Evolutionary conservation across 306 rosid species (phyloP), one percentile per base, ranked within the genome.

Genomic region (Alnus glutinosa): DNA sequence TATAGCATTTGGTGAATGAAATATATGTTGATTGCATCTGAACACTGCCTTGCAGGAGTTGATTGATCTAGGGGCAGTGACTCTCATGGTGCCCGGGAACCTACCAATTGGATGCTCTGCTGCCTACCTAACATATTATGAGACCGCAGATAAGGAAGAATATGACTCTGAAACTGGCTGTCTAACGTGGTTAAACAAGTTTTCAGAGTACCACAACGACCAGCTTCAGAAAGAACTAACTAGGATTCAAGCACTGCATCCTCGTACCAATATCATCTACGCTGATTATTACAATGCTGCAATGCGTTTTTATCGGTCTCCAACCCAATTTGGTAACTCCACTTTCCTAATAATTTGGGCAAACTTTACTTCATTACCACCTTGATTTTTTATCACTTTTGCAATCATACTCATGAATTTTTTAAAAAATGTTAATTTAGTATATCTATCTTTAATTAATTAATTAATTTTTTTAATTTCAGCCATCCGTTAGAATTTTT

Each of bases 81-180:
- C 81, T 5, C 58, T 89, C 4, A 12, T 89, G 67, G 86, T 89
- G 28, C 91, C 91, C 7, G 93, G 93, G 19, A 85, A 77, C 80
- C 64, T 77, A 0, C 91, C 91, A 73, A 2, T 87, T 1, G 93
- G 89, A 49, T 87, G 93, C 64, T 36, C 0, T 44, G 34, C 75
- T 36, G 0, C 9, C 0, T 87, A 75, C 79, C 82, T 89, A 83
- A 80, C 89, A 47, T 0, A 0, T 0, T 87, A 83, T 52, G 70
- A 71, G 62, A 87, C 86, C 2, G 10, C 14, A 9, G 68, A 78
- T 57, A 59, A 50, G 34, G 64, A 11, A 14, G 82, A 87, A 70
- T 82, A 88, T 73, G 87, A 89, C 15, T 61, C 77, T 9, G 12
- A 28, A 78, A 61, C 39, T n/a, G 89, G 88, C 32, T 89, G 93